phyloP scores from a whole-genome alignment of 164 flowering plant genomes.

The Kalanchoe fedtschenkoi region DNA sequence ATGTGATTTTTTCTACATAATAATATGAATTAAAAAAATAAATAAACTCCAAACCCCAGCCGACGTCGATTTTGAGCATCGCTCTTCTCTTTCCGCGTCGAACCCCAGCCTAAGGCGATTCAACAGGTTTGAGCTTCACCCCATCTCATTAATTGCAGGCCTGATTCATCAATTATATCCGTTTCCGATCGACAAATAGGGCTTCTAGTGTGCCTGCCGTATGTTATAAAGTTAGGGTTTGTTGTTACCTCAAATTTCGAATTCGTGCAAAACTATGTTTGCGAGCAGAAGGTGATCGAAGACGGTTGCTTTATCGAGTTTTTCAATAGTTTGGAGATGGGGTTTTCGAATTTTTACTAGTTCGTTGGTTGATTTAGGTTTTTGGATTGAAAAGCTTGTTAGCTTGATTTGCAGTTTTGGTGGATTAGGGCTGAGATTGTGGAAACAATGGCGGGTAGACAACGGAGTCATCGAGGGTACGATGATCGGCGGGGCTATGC shows the following conservation, averaged over 20 bases:
- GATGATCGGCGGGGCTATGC: slow-evolving; percentile 56
- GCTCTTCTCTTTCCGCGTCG: neutral
- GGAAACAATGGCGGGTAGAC: slow-evolving; percentile 65
- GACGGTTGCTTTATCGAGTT: too few relatives aligned
- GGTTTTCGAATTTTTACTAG: neutral
- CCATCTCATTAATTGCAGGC: neutral
- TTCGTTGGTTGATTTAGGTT: neutral
- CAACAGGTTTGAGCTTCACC: neutral
- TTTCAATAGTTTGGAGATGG: too few relatives aligned
- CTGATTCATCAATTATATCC: neutral
- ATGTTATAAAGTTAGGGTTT: neutral
- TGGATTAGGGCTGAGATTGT: neutral
- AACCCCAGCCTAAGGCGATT: neutral
- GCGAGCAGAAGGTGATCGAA: too few relatives aligned
- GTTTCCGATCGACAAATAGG: neutral
- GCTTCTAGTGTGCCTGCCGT: neutral
- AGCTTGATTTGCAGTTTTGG: neutral
- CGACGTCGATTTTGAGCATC: too few relatives aligned
- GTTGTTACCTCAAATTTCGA: too few relatives aligned
- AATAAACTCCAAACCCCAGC: too few relatives aligned
- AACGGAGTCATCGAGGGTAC: slow-evolving; percentile 51
- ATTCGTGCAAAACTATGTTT: too few relatives aligned
- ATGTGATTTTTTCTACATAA: too few relatives aligned
- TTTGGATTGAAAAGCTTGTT: neutral
- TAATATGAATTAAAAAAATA: too few relatives aligned